phyloP scores from a whole-genome alignment of 2,329 filamentous ascomycete genomes.

The Aspergillus sp. region DNA sequence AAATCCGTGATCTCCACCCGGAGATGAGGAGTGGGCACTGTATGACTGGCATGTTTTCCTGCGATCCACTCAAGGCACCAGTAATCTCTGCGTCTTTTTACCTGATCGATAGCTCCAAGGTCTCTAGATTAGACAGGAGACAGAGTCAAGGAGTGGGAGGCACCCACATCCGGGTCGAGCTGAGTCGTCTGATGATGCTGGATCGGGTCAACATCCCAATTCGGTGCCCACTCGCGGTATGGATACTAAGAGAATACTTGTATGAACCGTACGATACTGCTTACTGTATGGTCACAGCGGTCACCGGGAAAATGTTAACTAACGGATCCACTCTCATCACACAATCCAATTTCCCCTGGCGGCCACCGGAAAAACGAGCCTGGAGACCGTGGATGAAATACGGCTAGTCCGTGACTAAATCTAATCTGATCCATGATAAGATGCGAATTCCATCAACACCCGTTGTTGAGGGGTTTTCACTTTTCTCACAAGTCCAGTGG shows the following conservation, averaged over 20 bases:
- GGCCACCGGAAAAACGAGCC: not conserved
- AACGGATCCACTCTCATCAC: not conserved
- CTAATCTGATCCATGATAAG: slow-evolving; percentile 5
- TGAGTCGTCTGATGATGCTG: not conserved
- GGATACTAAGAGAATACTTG: not conserved
- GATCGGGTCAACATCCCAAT: not conserved
- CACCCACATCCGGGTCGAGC: not conserved
- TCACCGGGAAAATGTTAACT: not conserved
- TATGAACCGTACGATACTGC: not conserved
- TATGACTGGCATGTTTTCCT: not conserved
- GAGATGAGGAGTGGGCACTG: not conserved
- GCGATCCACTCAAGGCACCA: not conserved
- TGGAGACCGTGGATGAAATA: not conserved
- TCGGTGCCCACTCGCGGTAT: not conserved
- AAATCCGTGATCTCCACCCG: not conserved
- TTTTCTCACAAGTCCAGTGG: too few relatives aligned
- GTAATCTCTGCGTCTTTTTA: not conserved
- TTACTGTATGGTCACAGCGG: not conserved
- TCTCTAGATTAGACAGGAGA: too few relatives aligned
- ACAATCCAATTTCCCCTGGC: not conserved
- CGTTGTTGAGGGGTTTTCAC: not conserved
- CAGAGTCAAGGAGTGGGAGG: too few relatives aligned
- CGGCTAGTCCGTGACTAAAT: not conserved
- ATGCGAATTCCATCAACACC: not conserved
- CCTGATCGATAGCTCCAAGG: too few relatives aligned